Conservation (phyloP, 106 monocot species). For the Acorus calamus region DNA sequence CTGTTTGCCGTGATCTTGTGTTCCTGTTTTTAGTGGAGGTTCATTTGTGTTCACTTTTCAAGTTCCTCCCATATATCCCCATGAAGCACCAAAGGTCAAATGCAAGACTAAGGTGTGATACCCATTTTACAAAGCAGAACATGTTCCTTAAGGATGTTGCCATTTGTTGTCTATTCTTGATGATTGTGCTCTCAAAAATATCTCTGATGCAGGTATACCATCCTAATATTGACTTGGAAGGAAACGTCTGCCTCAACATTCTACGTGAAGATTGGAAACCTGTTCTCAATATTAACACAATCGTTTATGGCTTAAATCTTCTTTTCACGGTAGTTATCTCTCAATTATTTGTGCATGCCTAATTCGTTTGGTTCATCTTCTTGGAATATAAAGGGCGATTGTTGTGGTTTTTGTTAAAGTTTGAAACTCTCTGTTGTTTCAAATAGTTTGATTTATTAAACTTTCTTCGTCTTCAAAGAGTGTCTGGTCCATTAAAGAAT, state of each 20-base stretch:
- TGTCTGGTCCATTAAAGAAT: no score
- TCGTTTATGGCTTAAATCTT: slow-evolving; percentile 84
- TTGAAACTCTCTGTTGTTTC: no score
- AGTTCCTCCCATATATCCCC: slow-evolving; percentile 74
- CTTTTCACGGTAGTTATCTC: slow-evolving; percentile 64
- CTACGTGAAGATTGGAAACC: slow-evolving; percentile 98
- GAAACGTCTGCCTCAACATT: slow-evolving; percentile 98
- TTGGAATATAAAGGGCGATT: not conserved
- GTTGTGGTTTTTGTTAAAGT: not conserved
- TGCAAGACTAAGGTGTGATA: slow-evolving; percentile 87
- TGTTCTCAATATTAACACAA: slow-evolving; percentile 88
- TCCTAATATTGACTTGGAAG: slow-evolving; percentile 94
- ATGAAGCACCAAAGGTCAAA: slow-evolving; percentile 91
- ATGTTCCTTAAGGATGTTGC: no score
- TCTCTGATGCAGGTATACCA: slow-evolving; percentile 61
- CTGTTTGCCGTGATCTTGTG: not conserved
- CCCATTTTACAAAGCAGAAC: not conserved
- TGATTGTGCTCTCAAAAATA: slow-evolving; percentile 1
- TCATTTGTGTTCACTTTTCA: slow-evolving; percentile 73
- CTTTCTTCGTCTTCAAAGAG: no score
- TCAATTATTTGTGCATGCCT: no score
- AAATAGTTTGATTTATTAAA: no score
- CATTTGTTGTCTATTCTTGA: not conserved
- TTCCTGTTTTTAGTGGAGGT: slow-evolving; percentile 44
- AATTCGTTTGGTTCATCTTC: not conserved